Evolutionary conservation across 345 rosid genomes (phyloP), one percentile per base, ranked within the genome.

Genomic region (Camelina sativa): DNA sequence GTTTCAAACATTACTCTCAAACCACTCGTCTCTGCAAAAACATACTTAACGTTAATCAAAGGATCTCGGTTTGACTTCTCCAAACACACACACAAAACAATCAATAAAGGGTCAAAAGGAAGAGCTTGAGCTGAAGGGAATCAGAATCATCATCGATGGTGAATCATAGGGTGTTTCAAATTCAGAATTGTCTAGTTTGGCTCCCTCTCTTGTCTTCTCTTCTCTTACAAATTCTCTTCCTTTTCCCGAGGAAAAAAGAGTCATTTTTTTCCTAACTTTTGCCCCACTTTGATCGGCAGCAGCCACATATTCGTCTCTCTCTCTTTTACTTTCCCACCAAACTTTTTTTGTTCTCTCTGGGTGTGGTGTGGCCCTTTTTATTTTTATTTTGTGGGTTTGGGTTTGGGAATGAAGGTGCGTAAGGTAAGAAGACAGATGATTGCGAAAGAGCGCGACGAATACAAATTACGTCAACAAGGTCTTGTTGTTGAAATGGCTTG

Each of bases 141-240:
- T 46, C 37, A 41, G 54, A 80, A 38, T 84, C 86, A 19, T 85
- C 87, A 85, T 87, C 86, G 76, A 93, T 89, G 96, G 84, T 54
- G 79, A 50, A 81, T 17, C 82, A 83, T 30, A 85, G 91, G n/a
- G 81, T 89, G 86, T 81, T 88, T 89, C 91, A 91, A 88, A 75
- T 93, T 91, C 76, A 89, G 97, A 80, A 54, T 16, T 61, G 68
- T 73, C 8, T 20, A 65, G 43, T 17, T 23, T 23, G 56, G 56
- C 6, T 50, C 30, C 30, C 30, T 28, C 30, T 28, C n/a, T n/a
- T n/a, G n/a, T n/a, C n/a, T n/a, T n/a, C n/a, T n/a, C 44, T 62
- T 54, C 64, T 55, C 57, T 73, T 73, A 1, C 17, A 19, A 73
- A 63, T 54, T 74, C 32, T 65, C 72, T 47, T 65, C 65, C 67